Evolutionary conservation across 805 yeast genomes (phyloP).

Genomic region (Nakazawaea ernobii): DNA sequence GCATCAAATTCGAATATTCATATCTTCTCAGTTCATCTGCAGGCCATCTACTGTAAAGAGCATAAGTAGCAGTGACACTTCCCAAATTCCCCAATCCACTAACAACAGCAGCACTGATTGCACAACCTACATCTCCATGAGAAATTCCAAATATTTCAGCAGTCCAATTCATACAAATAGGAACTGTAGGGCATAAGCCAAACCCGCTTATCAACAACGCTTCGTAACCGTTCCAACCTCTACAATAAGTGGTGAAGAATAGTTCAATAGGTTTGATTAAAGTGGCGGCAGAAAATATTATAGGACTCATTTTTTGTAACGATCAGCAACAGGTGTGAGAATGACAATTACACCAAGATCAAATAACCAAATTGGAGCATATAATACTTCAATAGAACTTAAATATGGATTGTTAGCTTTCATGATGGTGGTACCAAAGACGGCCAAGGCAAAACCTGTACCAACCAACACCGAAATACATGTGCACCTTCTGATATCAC

Average conservation of each 20-base stretch:
- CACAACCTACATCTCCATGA: slow-evolving; percentile 82
- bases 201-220: slow-evolving; percentile 80
- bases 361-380: slow-evolving; percentile 89
- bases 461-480: slow-evolving; percentile 96
- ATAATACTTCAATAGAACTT: slow-evolving; percentile 61
- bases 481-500: slow-evolving; percentile 61
- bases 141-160: slow-evolving; percentile 65
- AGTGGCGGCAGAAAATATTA: slow-evolving; percentile 58
- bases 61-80: slow-evolving; percentile 79
- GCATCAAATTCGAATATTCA: slow-evolving; percentile 75
- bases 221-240: slow-evolving; percentile 72
- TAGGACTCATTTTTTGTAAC: slow-evolving; percentile 50
- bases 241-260: slow-evolving; percentile 71
- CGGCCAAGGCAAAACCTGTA: slow-evolving; percentile 82
- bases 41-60: slow-evolving; percentile 85
- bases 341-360: slow-evolving; percentile 70
- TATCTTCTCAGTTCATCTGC: slow-evolving; percentile 58
- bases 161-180: slow-evolving; percentile 79
- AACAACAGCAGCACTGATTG: slow-evolving; percentile 77
- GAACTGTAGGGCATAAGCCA: slow-evolving; percentile 89
- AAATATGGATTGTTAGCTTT: slow-evolving; percentile 55
- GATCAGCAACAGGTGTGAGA: slow-evolving; percentile 78
- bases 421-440: slow-evolving; percentile 77
- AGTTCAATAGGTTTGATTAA: slow-evolving; percentile 68
- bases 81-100: slow-evolving; percentile 87